phyloP scores from a whole-genome alignment of 371 early-diverging fungal genomes.

The Fennellomyces sp. region DNA sequence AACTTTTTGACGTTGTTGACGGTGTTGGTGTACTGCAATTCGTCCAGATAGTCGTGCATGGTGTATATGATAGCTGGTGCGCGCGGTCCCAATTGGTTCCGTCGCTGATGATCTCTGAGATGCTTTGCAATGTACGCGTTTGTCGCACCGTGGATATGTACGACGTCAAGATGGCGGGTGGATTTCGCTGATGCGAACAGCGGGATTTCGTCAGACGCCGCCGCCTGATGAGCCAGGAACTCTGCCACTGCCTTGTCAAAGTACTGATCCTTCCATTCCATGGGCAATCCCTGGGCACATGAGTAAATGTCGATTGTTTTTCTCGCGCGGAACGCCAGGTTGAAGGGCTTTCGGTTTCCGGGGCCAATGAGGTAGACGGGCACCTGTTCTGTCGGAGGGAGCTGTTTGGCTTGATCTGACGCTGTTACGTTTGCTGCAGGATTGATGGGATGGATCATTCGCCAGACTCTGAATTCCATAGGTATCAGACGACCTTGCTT shows the following conservation, averaged over 20 bases:
- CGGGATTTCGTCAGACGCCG: constrained; percentile 54
- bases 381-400: constrained; percentile 22
- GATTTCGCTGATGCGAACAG: constrained; percentile 50
- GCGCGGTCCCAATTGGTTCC: constrained; percentile 36
- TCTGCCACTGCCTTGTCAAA: constrained; percentile 67
- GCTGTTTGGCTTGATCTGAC: neutral
- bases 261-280: constrained; percentile 69
- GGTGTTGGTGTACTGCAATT: constrained; percentile 59
- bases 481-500: constrained; percentile 37
- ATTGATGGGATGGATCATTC: constrained; percentile 43
- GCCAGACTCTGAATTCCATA: constrained; percentile 52
- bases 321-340: constrained; percentile 54
- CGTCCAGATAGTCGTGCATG: constrained; percentile 65
- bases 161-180: constrained; percentile 50
- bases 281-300: constrained; percentile 51
- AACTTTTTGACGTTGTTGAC: constrained; percentile 59
- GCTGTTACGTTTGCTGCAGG: constrained; percentile 10
- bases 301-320: constrained; percentile 51
- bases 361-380: constrained; percentile 65
- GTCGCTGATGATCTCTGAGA: constrained; percentile 41
- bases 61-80: constrained; percentile 68
- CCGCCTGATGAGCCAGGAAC: constrained; percentile 56
- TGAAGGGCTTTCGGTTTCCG: constrained; percentile 57
- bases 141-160: constrained; percentile 68
- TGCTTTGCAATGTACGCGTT: constrained; percentile 61